These are phyloP conservation scores for Ogataea glucozyma DNA, from an alignment of 805 yeast species.

Conservation along the genomic window DNA sequence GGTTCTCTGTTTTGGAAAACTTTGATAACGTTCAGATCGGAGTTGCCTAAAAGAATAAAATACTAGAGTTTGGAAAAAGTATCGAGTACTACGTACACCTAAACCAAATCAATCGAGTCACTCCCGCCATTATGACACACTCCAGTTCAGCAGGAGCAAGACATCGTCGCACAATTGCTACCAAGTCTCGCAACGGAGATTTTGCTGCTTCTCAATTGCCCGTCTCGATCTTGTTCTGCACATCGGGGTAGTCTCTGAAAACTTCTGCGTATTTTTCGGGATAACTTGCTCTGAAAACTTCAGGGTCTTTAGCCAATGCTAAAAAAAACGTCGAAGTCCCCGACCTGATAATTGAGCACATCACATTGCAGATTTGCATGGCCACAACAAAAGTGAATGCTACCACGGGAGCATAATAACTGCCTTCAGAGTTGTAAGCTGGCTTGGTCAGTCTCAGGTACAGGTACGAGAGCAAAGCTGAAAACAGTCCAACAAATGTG, in stretches of 20 bases:
- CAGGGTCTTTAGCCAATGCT: slow-evolving; percentile 81
- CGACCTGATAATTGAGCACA: slow-evolving; percentile 69
- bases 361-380: slow-evolving; percentile 68
- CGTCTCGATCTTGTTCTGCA: slow-evolving; percentile 42
- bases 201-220: slow-evolving; percentile 4
- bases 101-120: too few species aligned
- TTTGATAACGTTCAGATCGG: too few species aligned
- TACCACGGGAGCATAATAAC: slow-evolving; percentile 42
- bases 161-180: too few species aligned
- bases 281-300: slow-evolving; percentile 68
- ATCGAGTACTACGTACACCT: too few species aligned
- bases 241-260: slow-evolving; percentile 51
- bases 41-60: too few species aligned
- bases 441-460: slow-evolving; percentile 72
- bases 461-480: slow-evolving; percentile 48
- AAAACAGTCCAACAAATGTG: slow-evolving; percentile 58
- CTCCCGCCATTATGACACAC: too few species aligned
- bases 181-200: not conserved
- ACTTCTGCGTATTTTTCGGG: slow-evolving; percentile 54
- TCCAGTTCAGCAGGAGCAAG: too few species aligned
- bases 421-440: slow-evolving; percentile 41
- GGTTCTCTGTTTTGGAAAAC: too few species aligned
- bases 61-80: too few species aligned
- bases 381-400: slow-evolving; percentile 55
- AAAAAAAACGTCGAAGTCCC: slow-evolving; percentile 82